Base-by-base conservation (phyloP, 441 rosid genomes). In the Syzygium malaccense region DNA sequence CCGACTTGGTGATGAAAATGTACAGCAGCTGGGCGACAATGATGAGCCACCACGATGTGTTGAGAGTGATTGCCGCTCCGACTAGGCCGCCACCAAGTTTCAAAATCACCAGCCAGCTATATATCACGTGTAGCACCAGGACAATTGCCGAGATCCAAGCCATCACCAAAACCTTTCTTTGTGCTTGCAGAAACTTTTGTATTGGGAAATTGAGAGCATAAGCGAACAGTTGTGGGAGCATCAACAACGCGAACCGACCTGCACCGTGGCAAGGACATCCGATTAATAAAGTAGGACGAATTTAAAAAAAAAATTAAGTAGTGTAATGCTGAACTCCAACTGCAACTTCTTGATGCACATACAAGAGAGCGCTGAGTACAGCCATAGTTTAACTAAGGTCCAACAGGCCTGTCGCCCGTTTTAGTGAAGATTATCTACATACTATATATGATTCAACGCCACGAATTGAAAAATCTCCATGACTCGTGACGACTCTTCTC, bases 151-250 rank as follows among this genome's bases (percentile, higher is more conserved):
- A 94, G 48, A 97, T 71, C 96, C 95, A 93, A 33, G 99, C 95
- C 94, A 96, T 95, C 53, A 95, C 99, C 90, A 91, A 89, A 28
- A 97, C 95, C 93, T 97, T 96, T 89, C 98, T 92, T 89, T 96
- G 99, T 1, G 98, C 93, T 89, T 95, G 98, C 86, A 97, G 91
- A 92, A 97, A 97, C 56, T 97, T 97, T 85, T 95, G 98, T 86
- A 96, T 93, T 1, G 98, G 97, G 88, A 96, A 97, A 91, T 96
- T 96, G 85, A 96, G 10, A 14, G 99, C 97, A 87, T 95, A 96
- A 4, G 97, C 99, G 87, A 94, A 96, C 68, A 95, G 83, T 51
- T 97, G 99, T 2, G 98, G 99, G 13, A 97, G 89, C 99, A 95
- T 96, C 97, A 98, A 95, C 37, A 95, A 0, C 33, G 97, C 98